Evolutionary conservation across 805 yeast genomes (phyloP).

Genomic region (Wickerhamiella lipophila): DNA sequence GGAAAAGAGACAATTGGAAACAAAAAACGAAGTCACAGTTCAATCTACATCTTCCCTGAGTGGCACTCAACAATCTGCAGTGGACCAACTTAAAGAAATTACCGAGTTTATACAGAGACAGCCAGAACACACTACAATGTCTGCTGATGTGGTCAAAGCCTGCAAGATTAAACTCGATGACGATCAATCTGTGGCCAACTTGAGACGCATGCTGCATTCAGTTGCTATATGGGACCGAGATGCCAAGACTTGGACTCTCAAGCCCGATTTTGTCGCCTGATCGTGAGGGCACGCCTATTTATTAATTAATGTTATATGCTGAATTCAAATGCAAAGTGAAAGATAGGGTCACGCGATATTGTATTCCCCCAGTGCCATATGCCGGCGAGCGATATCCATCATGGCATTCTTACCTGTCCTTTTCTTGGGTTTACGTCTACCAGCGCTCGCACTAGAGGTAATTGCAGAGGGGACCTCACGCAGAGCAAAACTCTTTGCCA

Average conservation of each 20-base stretch:
- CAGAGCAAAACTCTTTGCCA: conserved; percentile 87
- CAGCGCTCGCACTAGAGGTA: conserved; percentile 12
- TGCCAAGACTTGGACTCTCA: conserved; percentile 52
- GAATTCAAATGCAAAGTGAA: no score
- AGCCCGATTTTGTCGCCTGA: conserved; percentile 34
- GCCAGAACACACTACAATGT: conserved; percentile 34
- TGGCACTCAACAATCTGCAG: background rate
- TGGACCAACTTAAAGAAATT: conserved; percentile 28
- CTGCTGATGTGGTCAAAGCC: conserved; percentile 36
- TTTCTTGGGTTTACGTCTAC: conserved; percentile 12
- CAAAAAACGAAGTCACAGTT: conserved; percentile 8
- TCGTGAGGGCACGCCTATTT: conserved; percentile 5
- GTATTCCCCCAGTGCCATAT: conserved; percentile 18
- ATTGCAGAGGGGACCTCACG: conserved; percentile 79
- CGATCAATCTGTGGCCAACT: conserved; percentile 43
- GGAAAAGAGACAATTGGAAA: conserved; percentile 32
- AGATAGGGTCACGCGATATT: conserved; percentile 16
- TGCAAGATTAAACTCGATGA: conserved; percentile 32
- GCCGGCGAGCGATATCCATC: conserved; percentile 19
- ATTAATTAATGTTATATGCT: background rate
- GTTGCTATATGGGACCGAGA: conserved; percentile 56
- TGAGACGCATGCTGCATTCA: conserved; percentile 55
- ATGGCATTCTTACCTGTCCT: conserved; percentile 18
- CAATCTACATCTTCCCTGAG: background rate
- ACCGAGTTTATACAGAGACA: conserved; percentile 30